Conservation (phyloP, 2,329 filamentous ascomycete species). For the Orbilia oligospora region DNA sequence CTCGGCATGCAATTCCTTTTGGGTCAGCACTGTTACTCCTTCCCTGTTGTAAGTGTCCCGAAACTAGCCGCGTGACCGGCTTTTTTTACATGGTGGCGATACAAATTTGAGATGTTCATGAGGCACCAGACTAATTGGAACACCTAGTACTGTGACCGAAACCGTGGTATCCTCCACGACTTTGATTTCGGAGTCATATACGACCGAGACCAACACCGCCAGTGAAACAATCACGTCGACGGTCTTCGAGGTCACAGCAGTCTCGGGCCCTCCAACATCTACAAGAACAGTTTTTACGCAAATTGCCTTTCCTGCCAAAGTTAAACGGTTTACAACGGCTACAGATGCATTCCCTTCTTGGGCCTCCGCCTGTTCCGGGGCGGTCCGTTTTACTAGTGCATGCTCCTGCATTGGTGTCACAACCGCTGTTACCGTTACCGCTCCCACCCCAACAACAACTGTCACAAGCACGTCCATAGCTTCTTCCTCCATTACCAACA, state of each 20-base stretch:
- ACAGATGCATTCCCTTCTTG: neutral
- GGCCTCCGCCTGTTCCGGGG: constrained; percentile 26
- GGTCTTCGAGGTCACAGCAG: neutral
- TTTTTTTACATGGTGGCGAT: neutral
- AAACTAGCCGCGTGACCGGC: no score
- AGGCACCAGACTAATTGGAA: no score
- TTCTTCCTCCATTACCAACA: neutral
- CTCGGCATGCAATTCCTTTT: constrained; percentile 26
- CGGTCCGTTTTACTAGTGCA: constrained; percentile 29
- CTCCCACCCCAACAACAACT: constrained; percentile 9
- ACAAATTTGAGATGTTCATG: neutral
- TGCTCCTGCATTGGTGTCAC: constrained; percentile 39
- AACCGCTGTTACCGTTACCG: constrained; percentile 17
- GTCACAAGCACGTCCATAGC: neutral
- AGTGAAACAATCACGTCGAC: neutral
- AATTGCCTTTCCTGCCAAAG: neutral
- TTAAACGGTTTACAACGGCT: neutral
- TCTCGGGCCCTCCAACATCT: neutral
- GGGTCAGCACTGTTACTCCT: constrained; percentile 21
- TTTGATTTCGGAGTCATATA: neutral
- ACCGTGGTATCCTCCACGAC: neutral
- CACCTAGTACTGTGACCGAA: neutral
- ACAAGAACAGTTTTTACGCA: neutral
- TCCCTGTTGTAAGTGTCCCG: neutral
- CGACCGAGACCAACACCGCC: neutral